A percentile compares a stretch with the other conserved stretches of the same genome.
phyloP scores from a whole-genome alignment of 2,329 filamentous ascomycete species.

The Trichoderma atrobrunneum region DNA sequence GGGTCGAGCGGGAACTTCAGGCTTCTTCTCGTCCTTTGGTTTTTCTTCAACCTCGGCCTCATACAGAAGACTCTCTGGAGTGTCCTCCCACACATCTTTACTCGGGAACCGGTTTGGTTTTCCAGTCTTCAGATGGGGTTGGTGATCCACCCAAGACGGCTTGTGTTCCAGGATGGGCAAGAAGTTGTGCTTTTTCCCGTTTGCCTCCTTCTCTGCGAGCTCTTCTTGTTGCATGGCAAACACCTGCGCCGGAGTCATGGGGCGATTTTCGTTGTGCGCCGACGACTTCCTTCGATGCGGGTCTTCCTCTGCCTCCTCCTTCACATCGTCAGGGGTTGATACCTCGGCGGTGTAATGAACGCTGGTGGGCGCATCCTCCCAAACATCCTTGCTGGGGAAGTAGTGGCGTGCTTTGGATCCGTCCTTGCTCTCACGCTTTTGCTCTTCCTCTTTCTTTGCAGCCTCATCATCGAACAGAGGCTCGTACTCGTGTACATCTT shows the following conservation, averaged over 20 bases:
- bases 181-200: conserved; percentile 30
- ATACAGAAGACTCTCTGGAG: conserved; percentile 76
- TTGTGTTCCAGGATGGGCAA: conserved; percentile 33
- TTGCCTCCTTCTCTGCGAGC: conserved; percentile 56
- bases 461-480: conserved; percentile 85
- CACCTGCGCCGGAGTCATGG: conserved; percentile 58
- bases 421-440: conserved; percentile 36
- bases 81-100: conserved; percentile 92
- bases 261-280: conserved; percentile 32
- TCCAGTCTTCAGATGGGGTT: conserved; percentile 51
- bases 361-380: conserved; percentile 93
- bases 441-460: conserved; percentile 37
- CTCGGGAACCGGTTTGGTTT: conserved; percentile 76
- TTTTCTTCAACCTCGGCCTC: conserved; percentile 65
- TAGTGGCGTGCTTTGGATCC: conserved; percentile 59
- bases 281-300: conserved; percentile 28
- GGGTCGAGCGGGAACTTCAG: conserved; percentile 29
- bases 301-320: conserved; percentile 27
- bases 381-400: conserved; percentile 94
- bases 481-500: conserved; percentile 91
- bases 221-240: conserved; percentile 67
- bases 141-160: conserved; percentile 45
- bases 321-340: conserved; percentile 65
- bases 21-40: conserved; percentile 27
- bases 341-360: conserved; percentile 77